A percentile compares a stretch with the other conserved stretches of the same genome.
These are phyloP conservation scores for Plantago major DNA, from an alignment of 257 asterid genomes.

Conservation along the genomic window DNA sequence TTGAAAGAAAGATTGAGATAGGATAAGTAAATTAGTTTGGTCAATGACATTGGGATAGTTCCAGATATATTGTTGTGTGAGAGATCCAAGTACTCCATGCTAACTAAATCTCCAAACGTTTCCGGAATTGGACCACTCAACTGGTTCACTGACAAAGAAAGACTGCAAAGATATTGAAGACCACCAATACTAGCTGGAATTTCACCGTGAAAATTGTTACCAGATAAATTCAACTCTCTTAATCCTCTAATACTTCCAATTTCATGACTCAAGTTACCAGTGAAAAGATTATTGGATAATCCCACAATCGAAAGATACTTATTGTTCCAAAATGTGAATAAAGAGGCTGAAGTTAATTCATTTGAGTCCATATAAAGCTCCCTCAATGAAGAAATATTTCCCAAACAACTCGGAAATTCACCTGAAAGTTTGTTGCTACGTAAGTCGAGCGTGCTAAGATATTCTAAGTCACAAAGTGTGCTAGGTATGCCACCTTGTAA, in stretches of 20 bases:
- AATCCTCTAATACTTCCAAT: conserved; percentile 11
- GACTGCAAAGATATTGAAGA: conserved; percentile 11
- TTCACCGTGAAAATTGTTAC: conserved; percentile 18
- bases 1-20: conserved; percentile 1
- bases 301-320: not conserved
- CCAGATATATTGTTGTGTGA: conserved; percentile 3
- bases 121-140: conserved; percentile 19
- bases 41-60: conserved; percentile 1
- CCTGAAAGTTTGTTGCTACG: conserved; percentile 12
- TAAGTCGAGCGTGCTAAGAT: not conserved
- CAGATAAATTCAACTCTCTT: conserved; percentile 4
- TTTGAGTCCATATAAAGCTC: conserved; percentile 12
- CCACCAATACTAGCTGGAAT: conserved; percentile 18
- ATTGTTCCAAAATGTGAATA: conserved; percentile 11
- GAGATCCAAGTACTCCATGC: conserved; percentile 5
- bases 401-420: conserved; percentile 12
- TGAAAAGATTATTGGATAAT: conserved; percentile 16
- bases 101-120: conserved; percentile 4
- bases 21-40: not conserved
- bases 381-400: conserved; percentile 14
- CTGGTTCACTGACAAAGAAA: conserved; percentile 18
- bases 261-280: conserved; percentile 15
- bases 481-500: conserved; percentile 9
- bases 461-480: conserved; percentile 11
- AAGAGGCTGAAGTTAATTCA: conserved; percentile 2